A percentile compares a stretch with the other conserved stretches of the same genome.
Evolutionary conservation across 2,329 filamentous ascomycete genomes (phyloP).

Genomic region (Bipolaris sorokiniana): DNA sequence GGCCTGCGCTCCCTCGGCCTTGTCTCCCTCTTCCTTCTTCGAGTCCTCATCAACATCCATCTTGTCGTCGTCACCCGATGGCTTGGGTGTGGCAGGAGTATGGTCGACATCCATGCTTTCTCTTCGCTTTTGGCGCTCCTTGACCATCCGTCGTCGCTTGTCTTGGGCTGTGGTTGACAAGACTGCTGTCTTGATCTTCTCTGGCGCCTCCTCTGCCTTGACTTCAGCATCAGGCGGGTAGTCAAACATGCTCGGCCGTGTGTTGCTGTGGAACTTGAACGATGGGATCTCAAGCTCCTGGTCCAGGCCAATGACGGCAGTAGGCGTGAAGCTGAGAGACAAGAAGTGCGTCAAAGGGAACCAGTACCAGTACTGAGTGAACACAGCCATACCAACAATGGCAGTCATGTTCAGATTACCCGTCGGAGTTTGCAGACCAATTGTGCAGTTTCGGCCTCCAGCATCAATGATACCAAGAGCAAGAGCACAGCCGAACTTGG

Average conservation of each 20-base stretch:
- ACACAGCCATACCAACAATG: constrained; percentile 96
- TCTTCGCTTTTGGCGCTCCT: constrained; percentile 84
- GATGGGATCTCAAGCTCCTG: constrained; percentile 90
- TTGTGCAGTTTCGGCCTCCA: constrained; percentile 97
- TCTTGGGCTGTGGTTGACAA: constrained; percentile 96
- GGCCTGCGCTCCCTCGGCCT: constrained; percentile 60
- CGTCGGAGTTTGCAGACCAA: constrained; percentile 95
- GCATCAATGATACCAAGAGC: constrained; percentile 97
- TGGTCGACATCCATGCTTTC: constrained; percentile 97
- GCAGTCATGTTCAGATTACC: constrained; percentile 99
- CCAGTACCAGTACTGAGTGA: constrained; percentile 99
- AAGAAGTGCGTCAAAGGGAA: constrained; percentile 99
- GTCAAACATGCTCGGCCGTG: constrained; percentile 92
- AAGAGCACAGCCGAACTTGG: constrained; percentile 94
- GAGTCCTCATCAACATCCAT: constrained; percentile 72
- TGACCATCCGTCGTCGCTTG: constrained; percentile 91
- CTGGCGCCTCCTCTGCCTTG: constrained; percentile 90
- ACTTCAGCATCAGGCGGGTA: constrained; percentile 97
- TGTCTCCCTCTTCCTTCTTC: constrained; percentile 52
- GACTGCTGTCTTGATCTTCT: constrained; percentile 93
- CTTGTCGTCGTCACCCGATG: constrained; percentile 71
- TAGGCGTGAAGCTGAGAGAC: constrained; percentile 94
- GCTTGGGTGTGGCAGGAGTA: constrained; percentile 75
- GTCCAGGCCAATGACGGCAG: constrained; percentile 92
- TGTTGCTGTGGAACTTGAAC: constrained; percentile 96